A percentile compares a stretch with the other conserved stretches of the same genome.
Evolutionary conservation across 192 early-diverging fungal genomes (phyloP).

Genomic region (Chytriomyces hyalinus): DNA sequence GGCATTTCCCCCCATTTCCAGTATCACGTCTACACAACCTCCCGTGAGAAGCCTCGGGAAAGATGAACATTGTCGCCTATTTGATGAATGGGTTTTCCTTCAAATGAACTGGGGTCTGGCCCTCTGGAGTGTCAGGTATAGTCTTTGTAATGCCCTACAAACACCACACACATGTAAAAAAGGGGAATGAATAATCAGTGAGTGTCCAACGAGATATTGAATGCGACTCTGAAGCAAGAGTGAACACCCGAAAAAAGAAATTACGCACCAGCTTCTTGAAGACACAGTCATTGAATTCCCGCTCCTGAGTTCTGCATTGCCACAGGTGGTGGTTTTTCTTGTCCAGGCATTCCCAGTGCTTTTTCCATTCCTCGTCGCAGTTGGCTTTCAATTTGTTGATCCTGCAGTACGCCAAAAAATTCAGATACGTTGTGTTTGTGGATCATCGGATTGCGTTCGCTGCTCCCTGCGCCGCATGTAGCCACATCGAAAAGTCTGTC

Average conservation of each 20-base stretch:
- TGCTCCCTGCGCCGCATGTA: too few species aligned
- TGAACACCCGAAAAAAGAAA: conserved; percentile 12
- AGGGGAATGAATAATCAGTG: not conserved
- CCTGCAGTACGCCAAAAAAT: conserved; percentile 44
- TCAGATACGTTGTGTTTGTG: not conserved
- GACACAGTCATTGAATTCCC: conserved; percentile 84
- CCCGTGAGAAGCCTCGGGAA: not conserved
- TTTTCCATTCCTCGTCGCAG: conserved; percentile 84
- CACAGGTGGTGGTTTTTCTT: conserved; percentile 87
- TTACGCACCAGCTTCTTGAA: conserved; percentile 82
- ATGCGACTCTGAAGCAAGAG: not conserved
- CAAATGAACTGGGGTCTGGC: conserved; percentile 58
- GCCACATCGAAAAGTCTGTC: too few species aligned
- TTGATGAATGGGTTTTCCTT: conserved; percentile 57
- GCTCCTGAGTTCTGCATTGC: conserved; percentile 79
- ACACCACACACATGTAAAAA: not conserved
- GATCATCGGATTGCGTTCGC: too few species aligned
- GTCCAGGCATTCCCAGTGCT: conserved; percentile 93
- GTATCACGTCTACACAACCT: not conserved
- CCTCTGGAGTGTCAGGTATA: conserved; percentile 65
- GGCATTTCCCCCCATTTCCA: not conserved
- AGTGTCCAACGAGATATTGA: not conserved
- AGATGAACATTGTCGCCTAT: conserved; percentile 29
- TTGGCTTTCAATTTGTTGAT: conserved; percentile 86
- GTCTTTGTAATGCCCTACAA: conserved; percentile 57